Conservation (phyloP, 179 eudicot species). For the Amaranthus tricolor region DNA sequence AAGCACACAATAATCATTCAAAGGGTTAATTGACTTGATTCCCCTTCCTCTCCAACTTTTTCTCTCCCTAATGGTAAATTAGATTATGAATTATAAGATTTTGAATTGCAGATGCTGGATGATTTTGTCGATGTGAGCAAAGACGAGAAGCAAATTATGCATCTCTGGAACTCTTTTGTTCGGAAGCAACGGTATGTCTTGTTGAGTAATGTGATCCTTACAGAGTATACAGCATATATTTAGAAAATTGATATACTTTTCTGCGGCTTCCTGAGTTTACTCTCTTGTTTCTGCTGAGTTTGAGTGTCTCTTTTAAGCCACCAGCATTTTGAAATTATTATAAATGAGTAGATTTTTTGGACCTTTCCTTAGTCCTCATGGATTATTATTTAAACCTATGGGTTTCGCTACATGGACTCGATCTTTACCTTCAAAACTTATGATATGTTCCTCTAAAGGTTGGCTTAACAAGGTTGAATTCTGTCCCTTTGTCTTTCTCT, state of each 20-base stretch:
- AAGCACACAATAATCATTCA: neutral
- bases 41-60: neutral
- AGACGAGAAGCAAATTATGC: conserved; percentile 95
- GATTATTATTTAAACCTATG: neutral
- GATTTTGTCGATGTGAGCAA: conserved; percentile 95
- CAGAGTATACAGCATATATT: neutral
- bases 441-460: neutral
- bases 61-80: neutral
- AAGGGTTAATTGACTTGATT: neutral
- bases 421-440: neutral
- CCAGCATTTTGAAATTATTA: neutral
- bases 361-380: neutral
- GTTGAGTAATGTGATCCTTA: neutral
- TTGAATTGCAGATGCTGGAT: conserved; percentile 77
- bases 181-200: conserved; percentile 76
- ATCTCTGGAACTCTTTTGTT: conserved; percentile 99
- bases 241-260: neutral
- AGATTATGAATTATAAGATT: conserved; percentile 1
- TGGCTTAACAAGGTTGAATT: neutral
- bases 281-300: neutral
- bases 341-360: neutral
- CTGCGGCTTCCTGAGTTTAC: neutral
- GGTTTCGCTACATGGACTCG: neutral
- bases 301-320: neutral
- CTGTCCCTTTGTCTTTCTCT: neutral